Evolutionary conservation across 1,284 basidiomycete species (phyloP), one percentile per base, ranked within the genome.

Genomic region (Malassezia nana): DNA sequence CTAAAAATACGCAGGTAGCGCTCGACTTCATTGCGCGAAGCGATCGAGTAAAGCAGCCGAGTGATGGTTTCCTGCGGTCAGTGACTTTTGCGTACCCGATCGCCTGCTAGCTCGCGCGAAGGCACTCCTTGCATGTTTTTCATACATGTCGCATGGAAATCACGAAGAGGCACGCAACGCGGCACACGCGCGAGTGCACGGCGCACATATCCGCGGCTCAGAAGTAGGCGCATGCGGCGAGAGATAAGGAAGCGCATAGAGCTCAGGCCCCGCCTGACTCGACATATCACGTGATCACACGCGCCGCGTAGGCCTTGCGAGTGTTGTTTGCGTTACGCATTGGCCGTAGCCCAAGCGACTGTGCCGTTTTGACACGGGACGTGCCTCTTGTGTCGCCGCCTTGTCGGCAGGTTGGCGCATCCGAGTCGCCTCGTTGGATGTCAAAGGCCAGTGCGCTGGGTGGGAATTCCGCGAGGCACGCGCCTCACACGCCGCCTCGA

Each of bases 1-100:
- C 60, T 63, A 50, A 74, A 74, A 60, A 74, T 74, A 58, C 71
- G 71, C n/a, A 74, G 59, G 54, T 74, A 74, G 22, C 71, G 54
- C 60, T 74, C 71, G 46, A 74, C 71, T 59, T 74, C 71, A 46
- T 69, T 71, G 50, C 70, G 66, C 40, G 71, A 74, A 24, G 71
- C 70, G 35, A 74, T 66, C 41, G 71, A 74, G 61, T 74, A 74
- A 42, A 74, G 58, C 42, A 74, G 66, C 7, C 71, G 58, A 16
- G 67, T 69, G 59, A 74, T 74, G 44, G 71, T 74, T 51, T 74
- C 69, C 56, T 62, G 51, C 2, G 24, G n/a, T n/a, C 13, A 39
- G 41, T 24, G 16, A 52, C 44, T 10, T 6, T 24, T 8, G 50
- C 43, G n/a, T 38, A 55, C 52, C 15, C 54, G 48, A 15, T 56